These are phyloP conservation scores for Mortierella sp. DNA, from an alignment of 371 early-diverging fungal genomes.

Conservation along the genomic window DNA sequence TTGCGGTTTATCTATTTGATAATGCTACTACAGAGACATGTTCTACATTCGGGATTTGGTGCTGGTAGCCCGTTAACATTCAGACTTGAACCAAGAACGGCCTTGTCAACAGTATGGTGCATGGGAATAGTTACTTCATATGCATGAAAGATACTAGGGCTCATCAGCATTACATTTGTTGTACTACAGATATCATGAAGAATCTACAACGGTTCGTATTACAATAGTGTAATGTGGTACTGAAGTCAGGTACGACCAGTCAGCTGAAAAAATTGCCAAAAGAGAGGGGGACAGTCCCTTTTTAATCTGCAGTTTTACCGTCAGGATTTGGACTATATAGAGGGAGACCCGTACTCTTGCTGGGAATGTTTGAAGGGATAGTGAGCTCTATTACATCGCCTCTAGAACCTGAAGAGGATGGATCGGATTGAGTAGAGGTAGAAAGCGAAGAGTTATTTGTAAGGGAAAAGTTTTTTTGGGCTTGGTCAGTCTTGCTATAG, in stretches of 20 bases:
- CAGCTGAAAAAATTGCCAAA: too few species aligned
- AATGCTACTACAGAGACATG: background rate
- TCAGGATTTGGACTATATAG: slow-evolving; percentile 43
- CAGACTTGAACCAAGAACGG: background rate
- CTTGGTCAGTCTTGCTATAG: slow-evolving; percentile 77
- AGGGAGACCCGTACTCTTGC: slow-evolving; percentile 18
- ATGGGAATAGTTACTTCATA: background rate
- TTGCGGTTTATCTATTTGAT: background rate
- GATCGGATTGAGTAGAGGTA: background rate
- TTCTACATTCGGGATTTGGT: background rate
- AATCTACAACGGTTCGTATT: background rate
- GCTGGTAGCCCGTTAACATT: background rate
- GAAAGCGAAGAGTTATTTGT: slow-evolving; percentile 33
- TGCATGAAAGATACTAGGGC: background rate
- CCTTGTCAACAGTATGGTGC: background rate
- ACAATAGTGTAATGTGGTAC: background rate
- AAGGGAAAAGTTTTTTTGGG: slow-evolving; percentile 49
- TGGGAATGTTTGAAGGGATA: slow-evolving; percentile 2
- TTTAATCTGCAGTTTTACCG: slow-evolving; percentile 43
- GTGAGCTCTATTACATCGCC: slow-evolving; percentile 14
- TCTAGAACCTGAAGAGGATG: background rate
- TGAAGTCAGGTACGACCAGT: background rate
- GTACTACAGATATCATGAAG: background rate
- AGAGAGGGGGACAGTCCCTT: background rate
- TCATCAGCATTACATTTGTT: background rate